phyloP scores from a whole-genome alignment of 305 asterid species.

The Solanum hybrid region DNA sequence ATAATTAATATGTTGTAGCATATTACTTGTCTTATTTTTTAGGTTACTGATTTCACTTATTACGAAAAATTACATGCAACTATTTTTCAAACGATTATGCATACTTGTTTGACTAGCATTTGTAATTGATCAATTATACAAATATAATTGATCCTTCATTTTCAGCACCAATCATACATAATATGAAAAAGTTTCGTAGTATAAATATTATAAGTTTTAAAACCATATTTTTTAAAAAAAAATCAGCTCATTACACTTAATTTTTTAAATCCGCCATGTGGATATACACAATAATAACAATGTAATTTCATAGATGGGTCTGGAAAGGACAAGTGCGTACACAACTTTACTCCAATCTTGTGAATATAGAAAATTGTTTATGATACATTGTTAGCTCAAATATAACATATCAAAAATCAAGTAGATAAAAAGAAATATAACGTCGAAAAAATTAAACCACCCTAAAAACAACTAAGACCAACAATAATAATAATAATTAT shows the following conservation, averaged over 20 bases:
- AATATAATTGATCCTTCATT: neutral
- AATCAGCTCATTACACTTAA: neutral
- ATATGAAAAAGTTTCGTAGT: neutral
- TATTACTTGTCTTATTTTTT: neutral
- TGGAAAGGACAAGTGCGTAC: accelerated
- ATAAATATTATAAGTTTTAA: neutral
- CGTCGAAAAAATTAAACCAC: no score
- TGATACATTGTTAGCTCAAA: accelerated
- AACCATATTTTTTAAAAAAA: neutral
- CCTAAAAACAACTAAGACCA: neutral
- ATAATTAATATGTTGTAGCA: neutral
- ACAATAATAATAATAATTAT: no score
- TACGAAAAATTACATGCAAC: neutral
- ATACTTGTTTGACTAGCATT: neutral
- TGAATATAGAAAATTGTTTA: neutral
- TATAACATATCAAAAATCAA: neutral
- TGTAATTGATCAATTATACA: neutral
- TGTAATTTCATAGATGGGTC: neutral
- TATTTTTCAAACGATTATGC: neutral
- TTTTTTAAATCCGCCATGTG: neutral
- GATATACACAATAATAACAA: neutral
- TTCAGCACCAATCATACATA: neutral
- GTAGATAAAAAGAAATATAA: no score
- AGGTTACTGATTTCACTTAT: neutral
- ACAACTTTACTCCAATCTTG: neutral